Base-by-base conservation (phyloP, 2,329 filamentous ascomycete genomes). In the Penicillium sp. region DNA sequence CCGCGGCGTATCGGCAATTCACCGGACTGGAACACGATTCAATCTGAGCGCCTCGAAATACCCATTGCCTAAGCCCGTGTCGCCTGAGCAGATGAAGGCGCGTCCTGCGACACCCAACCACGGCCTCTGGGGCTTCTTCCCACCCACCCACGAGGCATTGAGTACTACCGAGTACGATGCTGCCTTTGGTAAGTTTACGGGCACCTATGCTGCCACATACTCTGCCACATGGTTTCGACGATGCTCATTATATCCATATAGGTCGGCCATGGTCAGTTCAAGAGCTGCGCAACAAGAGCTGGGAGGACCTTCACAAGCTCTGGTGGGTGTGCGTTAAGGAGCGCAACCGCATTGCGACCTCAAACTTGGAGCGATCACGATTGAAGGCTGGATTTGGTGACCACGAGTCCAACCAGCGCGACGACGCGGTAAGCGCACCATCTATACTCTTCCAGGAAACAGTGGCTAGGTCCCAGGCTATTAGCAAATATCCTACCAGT, bases 251-350 rank as follows among this genome's bases (percentile, higher is more conserved):
- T 42, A 35, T 31, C 10, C 35, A 47, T 39, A 31, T 63, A 87
- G 84, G 95, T 15, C 86, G 95, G 55, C 82, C 87, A 31, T 99
- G 95, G 95, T 87, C 84, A 11, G 87, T 90, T 7, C 86, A 91
- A 78, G 95, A 99, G 80, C 82, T 99, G 71, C 86, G 93, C 63
- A 83, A 85, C 63, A 97, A 97, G 80, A 92, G 89, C 63, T 99
- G 92, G 91, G 91, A 96, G 62, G 93, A 98, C 75, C 79, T 99
- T 69, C 93, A 98, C 77, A 82, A 83, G 62, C 83, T 99, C 71
- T 99, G 94, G 92, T 99, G 93, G 92, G 86, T 92, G 57, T 98
- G 95, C 75, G 85, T 90, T 61, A 92, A 91, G 79, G 95, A 99
- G 80, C 84, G 90, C 70, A 99, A 99, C 78, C 86, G 91, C 67